These are phyloP conservation scores for Limtongia smithiae DNA, from an alignment of 805 yeast species.

Conservation along the genomic window DNA sequence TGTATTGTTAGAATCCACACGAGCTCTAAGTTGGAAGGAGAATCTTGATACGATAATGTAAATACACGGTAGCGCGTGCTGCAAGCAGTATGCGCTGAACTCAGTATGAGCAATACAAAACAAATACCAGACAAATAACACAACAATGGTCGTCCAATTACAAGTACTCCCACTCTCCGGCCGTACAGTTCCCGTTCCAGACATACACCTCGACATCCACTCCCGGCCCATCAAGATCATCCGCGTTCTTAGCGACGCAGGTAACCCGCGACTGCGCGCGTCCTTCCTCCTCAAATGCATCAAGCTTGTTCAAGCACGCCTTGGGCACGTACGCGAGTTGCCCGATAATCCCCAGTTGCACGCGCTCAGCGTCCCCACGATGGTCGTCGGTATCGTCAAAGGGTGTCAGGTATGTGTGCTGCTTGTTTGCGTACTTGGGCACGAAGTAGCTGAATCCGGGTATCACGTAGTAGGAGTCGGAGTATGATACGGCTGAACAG, in stretches of 20 bases:
- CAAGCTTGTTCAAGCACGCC: neutral
- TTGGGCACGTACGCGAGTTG: conserved; percentile 1
- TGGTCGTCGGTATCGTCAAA: no score
- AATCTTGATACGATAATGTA: neutral
- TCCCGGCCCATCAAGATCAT: neutral
- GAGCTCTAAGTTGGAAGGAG: neutral
- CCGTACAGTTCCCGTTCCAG: conserved; percentile 20
- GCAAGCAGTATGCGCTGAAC: no score
- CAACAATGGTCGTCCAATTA: neutral
- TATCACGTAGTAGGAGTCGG: no score
- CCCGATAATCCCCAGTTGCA: conserved; percentile 8
- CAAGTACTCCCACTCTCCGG: conserved; percentile 19
- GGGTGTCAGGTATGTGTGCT: no score
- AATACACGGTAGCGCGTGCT: no score
- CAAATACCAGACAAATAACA: neutral
- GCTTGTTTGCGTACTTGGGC: no score
- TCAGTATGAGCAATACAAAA: neutral
- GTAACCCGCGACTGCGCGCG: conserved; percentile 6
- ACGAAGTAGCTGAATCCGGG: no score
- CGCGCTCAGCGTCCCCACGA: no score
- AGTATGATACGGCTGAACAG: no score
- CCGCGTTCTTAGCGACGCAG: conserved; percentile 5
- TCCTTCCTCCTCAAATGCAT: conserved; percentile 23
- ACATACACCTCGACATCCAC: conserved; percentile 11
- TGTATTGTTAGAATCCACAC: no score